Evolutionary conservation across 257 asterid genomes (phyloP).

Genomic region (Penstemon barbatus): DNA sequence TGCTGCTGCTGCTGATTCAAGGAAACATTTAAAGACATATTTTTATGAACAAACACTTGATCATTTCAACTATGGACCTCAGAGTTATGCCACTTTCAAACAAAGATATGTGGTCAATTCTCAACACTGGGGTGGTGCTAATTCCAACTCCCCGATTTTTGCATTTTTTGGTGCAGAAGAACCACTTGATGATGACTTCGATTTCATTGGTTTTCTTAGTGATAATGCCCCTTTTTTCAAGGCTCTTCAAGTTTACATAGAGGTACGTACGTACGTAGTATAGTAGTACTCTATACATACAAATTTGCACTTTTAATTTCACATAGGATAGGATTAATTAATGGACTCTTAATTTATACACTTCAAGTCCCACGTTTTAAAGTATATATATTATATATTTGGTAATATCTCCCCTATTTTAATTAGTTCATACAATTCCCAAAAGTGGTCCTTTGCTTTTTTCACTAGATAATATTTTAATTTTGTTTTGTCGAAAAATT

Average conservation of each 20-base stretch:
- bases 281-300: neutral
- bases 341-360: no score
- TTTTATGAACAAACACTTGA: constrained; percentile 71
- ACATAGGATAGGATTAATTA: no score
- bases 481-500: neutral
- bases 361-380: no score
- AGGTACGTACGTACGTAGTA: constrained; percentile 41
- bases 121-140: constrained; percentile 56
- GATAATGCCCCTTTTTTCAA: constrained; percentile 66
- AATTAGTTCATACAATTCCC: no score
- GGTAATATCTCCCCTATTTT: no score
- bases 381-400: no score
- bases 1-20: neutral
- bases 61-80: constrained; percentile 70
- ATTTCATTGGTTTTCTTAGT: constrained; percentile 38
- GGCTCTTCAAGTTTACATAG: constrained; percentile 64
- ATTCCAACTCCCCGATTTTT: constrained; percentile 50
- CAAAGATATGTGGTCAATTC: constrained; percentile 54
- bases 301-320: no score
- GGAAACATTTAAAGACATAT: constrained; percentile 35
- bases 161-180: constrained; percentile 74
- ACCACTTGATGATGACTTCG: constrained; percentile 43
- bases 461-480: no score
- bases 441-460: no score
- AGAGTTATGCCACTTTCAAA: constrained; percentile 54